Conservation (phyloP, 2,329 filamentous ascomycete species). For the Fusarium sambucinum region DNA sequence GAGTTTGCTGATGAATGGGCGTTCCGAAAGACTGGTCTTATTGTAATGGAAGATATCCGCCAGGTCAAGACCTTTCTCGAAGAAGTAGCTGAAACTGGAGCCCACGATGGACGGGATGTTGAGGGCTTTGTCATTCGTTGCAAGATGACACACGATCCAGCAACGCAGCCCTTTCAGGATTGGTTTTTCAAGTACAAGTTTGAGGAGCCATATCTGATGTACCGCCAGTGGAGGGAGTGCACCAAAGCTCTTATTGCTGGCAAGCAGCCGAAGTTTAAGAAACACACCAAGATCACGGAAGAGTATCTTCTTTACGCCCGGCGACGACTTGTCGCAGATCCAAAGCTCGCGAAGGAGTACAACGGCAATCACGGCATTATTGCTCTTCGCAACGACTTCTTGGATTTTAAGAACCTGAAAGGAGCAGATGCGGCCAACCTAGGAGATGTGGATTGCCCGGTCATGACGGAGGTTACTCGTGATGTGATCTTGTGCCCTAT, state of each 20-base stretch:
- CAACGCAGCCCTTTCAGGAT: constrained; percentile 73
- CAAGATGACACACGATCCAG: constrained; percentile 70
- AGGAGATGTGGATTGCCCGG: constrained; percentile 65
- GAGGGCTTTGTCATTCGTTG: constrained; percentile 98
- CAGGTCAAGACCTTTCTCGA: constrained; percentile 86
- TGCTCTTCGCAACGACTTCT: constrained; percentile 85
- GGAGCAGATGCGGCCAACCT: constrained; percentile 88
- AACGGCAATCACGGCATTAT: constrained; percentile 96
- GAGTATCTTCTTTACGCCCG: constrained; percentile 89
- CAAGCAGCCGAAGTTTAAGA: constrained; percentile 80
- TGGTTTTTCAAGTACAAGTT: constrained; percentile 99
- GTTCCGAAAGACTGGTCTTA: constrained; percentile 87
- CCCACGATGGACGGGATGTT: constrained; percentile 90
- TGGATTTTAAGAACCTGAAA: constrained; percentile 84
- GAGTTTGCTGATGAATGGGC: constrained; percentile 92
- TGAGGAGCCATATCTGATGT: constrained; percentile 98
- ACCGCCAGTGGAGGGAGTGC: constrained; percentile 97
- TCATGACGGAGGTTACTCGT: constrained; percentile 66
- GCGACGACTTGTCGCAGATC: constrained; percentile 76
- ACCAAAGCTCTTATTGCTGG: constrained; percentile 89
- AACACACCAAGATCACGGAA: constrained; percentile 89
- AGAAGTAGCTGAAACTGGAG: constrained; percentile 85
- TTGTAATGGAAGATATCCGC: constrained; percentile 79
- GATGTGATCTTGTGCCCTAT: constrained; percentile 89
- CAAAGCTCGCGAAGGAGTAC: constrained; percentile 77